These are phyloP conservation scores for Sordaria brevicollis DNA, from an alignment of 495 filamentous ascomycete species.

Conservation along the genomic window DNA sequence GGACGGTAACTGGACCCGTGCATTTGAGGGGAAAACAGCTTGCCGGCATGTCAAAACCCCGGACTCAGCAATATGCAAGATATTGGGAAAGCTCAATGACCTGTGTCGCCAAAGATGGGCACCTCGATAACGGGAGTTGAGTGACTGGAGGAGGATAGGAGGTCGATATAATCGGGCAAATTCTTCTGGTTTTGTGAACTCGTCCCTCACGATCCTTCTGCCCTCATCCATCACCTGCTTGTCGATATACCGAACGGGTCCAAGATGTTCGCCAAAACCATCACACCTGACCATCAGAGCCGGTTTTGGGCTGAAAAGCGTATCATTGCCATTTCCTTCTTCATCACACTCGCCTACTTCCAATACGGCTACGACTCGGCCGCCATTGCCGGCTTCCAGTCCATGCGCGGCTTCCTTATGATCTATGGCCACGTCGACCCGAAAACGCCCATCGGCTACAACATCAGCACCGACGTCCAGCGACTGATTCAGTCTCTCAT, in stretches of 20 bases:
- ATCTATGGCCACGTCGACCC: constrained; percentile 36
- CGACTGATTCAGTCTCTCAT: constrained; percentile 31
- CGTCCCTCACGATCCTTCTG: background rate
- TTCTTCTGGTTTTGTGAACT: background rate
- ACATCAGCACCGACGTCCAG: constrained; percentile 30
- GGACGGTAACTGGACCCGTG: background rate
- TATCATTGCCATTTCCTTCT: constrained; percentile 18
- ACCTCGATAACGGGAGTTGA: background rate
- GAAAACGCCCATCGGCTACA: constrained; percentile 15
- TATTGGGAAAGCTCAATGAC: background rate
- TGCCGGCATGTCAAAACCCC: background rate
- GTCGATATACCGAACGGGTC: background rate
- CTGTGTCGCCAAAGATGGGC: background rate
- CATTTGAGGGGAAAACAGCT: background rate
- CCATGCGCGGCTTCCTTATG: constrained; percentile 36
- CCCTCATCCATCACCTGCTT: background rate
- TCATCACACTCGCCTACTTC: constrained; percentile 22
- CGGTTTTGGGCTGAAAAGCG: constrained; percentile 17
- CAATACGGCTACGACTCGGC: constrained; percentile 36
- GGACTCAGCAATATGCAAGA: background rate
- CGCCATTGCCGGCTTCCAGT: constrained; percentile 30
- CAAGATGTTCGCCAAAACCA: background rate
- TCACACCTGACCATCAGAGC: background rate
- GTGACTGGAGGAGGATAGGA: background rate
- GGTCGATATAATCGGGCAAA: background rate